Evolutionary conservation across 345 rosid genomes (phyloP).

Genomic region (Salix arbutifolia): DNA sequence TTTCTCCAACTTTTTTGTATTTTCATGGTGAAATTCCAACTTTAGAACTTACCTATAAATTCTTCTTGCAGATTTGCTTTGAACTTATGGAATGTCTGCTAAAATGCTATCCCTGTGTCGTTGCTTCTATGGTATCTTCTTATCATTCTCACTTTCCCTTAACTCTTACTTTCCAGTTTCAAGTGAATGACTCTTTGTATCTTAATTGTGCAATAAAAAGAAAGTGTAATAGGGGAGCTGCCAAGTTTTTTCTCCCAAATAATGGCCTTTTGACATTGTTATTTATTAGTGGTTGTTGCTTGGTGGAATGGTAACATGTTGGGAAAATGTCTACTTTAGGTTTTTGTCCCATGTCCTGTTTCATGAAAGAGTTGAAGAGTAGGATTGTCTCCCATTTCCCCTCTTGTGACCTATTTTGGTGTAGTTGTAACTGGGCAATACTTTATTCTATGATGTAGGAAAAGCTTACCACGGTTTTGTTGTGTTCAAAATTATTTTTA

Average conservation of each 20-base stretch:
- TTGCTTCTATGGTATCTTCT: conserved; percentile 52
- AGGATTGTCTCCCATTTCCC: too few species aligned
- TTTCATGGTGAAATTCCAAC: conserved; percentile 2
- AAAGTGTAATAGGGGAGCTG: not conserved
- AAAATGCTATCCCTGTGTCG: conserved; percentile 48
- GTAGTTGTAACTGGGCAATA: too few species aligned
- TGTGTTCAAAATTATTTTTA: not conserved
- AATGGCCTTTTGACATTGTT: not conserved
- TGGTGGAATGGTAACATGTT: not conserved
- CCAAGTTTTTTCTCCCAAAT: not conserved
- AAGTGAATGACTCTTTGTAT: not conserved
- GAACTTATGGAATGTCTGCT: conserved; percentile 79
- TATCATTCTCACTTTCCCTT: conserved; percentile 13
- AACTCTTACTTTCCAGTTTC: not conserved
- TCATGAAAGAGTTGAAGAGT: too few species aligned
- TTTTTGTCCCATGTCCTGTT: too few species aligned
- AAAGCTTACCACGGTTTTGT: too few species aligned
- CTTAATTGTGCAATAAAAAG: not conserved
- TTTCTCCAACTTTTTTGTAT: not conserved
- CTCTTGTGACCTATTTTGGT: too few species aligned
- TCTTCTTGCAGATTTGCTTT: conserved; percentile 66
- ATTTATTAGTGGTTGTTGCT: not conserved
- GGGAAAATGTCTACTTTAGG: too few species aligned
- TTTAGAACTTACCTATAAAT: conserved; percentile 15
- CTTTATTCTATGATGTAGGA: too few species aligned